Conservation (phyloP, 768 basidiomycete genomes). For the Russula sp. region DNA sequence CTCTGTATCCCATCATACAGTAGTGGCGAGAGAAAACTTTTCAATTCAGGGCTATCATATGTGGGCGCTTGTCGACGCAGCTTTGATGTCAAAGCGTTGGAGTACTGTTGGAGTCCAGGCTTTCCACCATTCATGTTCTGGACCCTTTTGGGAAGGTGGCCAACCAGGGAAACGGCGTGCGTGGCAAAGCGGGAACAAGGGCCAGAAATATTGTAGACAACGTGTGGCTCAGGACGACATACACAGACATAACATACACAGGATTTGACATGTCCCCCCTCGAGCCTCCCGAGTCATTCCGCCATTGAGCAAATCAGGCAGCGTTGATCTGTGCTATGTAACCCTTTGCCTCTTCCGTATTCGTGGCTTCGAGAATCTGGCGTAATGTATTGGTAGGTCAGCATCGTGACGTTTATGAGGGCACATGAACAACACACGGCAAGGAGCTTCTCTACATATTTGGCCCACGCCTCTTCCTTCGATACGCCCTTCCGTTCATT, state of each 20-base stretch:
- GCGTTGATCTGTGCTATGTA: constrained; percentile 57
- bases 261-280: not conserved
- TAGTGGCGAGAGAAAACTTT: not conserved
- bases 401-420: constrained; percentile 9
- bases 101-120: not conserved
- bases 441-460: constrained; percentile 73
- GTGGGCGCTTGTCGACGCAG: constrained; percentile 2
- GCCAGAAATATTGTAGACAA: not conserved
- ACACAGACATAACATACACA: not conserved
- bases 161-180: constrained; percentile 10
- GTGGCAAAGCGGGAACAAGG: constrained; percentile 9
- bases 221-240: not conserved
- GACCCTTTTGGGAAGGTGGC: not conserved
- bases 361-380: constrained; percentile 52
- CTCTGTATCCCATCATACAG: not conserved
- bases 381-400: constrained; percentile 15
- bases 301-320: constrained; percentile 29
- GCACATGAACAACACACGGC: constrained; percentile 40
- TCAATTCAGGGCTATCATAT: not conserved
- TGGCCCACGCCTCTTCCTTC: constrained; percentile 61
- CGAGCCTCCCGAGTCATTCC: not conserved
- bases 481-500: constrained; percentile 60
- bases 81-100: constrained; percentile 15
- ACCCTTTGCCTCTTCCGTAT: constrained; percentile 48
- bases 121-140: not conserved